phyloP scores from a whole-genome alignment of 2,329 filamentous ascomycete genomes.

The Verticillium klebahnii region DNA sequence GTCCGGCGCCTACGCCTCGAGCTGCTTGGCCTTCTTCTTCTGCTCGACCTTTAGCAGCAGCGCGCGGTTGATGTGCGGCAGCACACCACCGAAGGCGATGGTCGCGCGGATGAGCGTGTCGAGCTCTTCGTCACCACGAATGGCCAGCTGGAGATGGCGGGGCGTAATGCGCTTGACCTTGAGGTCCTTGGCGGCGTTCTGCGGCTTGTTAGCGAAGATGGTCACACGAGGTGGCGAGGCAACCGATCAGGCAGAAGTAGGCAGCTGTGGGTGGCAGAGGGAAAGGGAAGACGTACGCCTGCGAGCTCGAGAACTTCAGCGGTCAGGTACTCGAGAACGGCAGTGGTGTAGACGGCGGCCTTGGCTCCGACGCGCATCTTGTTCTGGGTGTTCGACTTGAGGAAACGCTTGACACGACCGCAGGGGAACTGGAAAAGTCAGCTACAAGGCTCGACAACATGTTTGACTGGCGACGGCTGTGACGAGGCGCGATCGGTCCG shows the following conservation, averaged over 20 bases:
- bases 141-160: slow-evolving; percentile 94
- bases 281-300: slow-evolving; percentile 55
- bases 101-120: slow-evolving; percentile 96
- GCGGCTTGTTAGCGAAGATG: slow-evolving; percentile 3
- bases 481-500: neutral
- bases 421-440: slow-evolving; percentile 75
- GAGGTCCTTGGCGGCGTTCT: slow-evolving; percentile 97
- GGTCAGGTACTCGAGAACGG: slow-evolving; percentile 95
- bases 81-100: slow-evolving; percentile 95
- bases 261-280: slow-evolving; percentile 6
- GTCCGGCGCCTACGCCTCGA: slow-evolving; percentile 10
- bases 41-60: slow-evolving; percentile 93
- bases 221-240: slow-evolving; percentile 12
- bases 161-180: slow-evolving; percentile 99
- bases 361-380: slow-evolving; percentile 99
- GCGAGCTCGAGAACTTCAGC: slow-evolving; percentile 97
- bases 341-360: slow-evolving; percentile 96
- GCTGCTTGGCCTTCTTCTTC: slow-evolving; percentile 77
- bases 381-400: slow-evolving; percentile 98
- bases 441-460: neutral
- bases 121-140: slow-evolving; percentile 96
- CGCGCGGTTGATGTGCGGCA: slow-evolving; percentile 98
- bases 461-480: neutral
- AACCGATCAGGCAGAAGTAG: slow-evolving; percentile 4
- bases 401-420: slow-evolving; percentile 99